Evolutionary conservation across 1,284 basidiomycete genomes (phyloP), one percentile per base, ranked within the genome.

Genomic region (Hypsizygus ulmarius): DNA sequence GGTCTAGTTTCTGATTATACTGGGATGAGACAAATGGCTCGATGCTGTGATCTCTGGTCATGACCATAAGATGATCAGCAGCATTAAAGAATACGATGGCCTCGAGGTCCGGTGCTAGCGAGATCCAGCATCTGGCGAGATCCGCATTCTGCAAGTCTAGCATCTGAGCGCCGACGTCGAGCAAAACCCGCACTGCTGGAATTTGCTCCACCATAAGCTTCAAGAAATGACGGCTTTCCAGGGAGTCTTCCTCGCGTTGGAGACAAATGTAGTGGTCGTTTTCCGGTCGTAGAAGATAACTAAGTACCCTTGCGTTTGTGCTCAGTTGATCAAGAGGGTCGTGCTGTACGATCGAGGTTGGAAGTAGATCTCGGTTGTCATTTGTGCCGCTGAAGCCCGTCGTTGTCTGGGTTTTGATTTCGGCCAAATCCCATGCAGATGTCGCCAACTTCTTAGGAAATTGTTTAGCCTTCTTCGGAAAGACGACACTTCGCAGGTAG

Each of bases 351-450:
- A 81, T 75, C 0, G 72, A 70, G 0, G 65, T 64, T 0, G 78
- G 79, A 2, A 80, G 61, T 1, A 81, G 59, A 47, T 77, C 72
- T 37, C 61, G 66, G 28, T 72, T 72, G 53, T 81, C 79, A 41
- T 81, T 81, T 1, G 78, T 81, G 6, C 79, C 79, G 37, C 77
- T 81, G 55, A 81, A 82, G 0, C 79, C 79, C 3, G 76, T 81
- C 3, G 63, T 72, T 8, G 68, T 19, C 29, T 69, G 62, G 0
- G 37, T 37, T 43, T 62, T 71, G 5, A 45, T 46, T 47, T 72
- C 70, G 0, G 73, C 77, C 32, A 81, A 58, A 61, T 81, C 79
- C 79, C 79, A 81, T 0, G 69, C 71, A 7, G 74, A 78, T 5
- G 76, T 73, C 2, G 70, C 59, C 1, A 82, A 52, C 48, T 77